Base-by-base conservation (phyloP, 2,329 filamentous ascomycete species). In the Colletotrichum orchidophilum region DNA sequence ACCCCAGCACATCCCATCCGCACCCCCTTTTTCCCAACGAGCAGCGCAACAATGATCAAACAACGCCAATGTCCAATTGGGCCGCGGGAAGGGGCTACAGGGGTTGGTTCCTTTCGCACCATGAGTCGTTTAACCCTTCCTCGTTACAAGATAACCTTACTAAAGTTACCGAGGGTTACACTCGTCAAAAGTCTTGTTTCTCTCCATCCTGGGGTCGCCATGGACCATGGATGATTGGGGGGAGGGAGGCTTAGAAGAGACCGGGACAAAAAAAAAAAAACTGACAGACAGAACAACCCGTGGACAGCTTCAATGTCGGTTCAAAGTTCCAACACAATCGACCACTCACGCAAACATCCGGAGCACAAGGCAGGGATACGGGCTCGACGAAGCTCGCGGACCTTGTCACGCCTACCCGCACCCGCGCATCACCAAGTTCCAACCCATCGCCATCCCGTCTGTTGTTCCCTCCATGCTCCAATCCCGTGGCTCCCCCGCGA, bases 81-180 rank as follows among this genome's bases (percentile, higher is more conserved):
- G 42, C 29, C 46, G 27, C 50, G 33, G 24, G 39, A 24, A 50
- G n/a, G 39, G 27, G n/a, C 7, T 31, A 26, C 52, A 24, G 31
- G n/a, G 27, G n/a, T n/a, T 15, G 26, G 11, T n/a, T 15, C 13
- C 15, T 33, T 33, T 9, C 52, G 52, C 29, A 33, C 27, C 57
- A 39, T 59, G 57, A 68, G 18, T 68, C 68, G 68, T 27, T n/a
- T 71, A 63, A 46, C 33, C 63, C 49, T 63, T 68, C 68, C 33
- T 68, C 67, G 33, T 63, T 50, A 35, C 63, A 53, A 53, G 31
- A 52, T 26, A 52, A 29, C 29, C 46, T 57, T 61, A 50, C 46
- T 18, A 53, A 53, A 18, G 21, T 29, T 53, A 21, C 63, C 46
- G 33, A 39, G 24, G 15, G 59, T 50, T 42, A 50, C 42, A 21